Evolutionary conservation across 441 rosid genomes (phyloP), one percentile per base, ranked within the genome.

Genomic region (Breynia disticha): DNA sequence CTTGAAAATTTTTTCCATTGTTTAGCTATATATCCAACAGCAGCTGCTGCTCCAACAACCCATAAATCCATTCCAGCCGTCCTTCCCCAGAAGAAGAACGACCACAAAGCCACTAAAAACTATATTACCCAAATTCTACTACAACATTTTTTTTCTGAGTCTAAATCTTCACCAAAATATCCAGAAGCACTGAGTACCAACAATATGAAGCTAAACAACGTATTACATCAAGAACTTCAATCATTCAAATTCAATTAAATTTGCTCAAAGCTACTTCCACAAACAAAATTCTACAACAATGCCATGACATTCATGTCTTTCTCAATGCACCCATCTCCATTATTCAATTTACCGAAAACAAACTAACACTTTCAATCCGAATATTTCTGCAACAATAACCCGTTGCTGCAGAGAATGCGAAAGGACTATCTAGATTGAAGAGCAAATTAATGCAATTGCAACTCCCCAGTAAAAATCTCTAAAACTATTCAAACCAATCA

Each of bases 41-140:
- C 91, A 49, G 94, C 91, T 0, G 87, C 84, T 7, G 83, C 95
- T 52, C 72, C 87, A 57, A 80, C 66, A 56, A 80, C 64, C 91
- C 83, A 86, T 5, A 68, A 60, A 65, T 81, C 97, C 97, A 86
- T 89, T 49, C 67, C 48, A 9, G n/a, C 32, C 51, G 12, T 56
- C 60, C 68, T 53, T 55, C 51, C 20, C 42, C 20, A 5, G 14
- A 46, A 14, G 43, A 39, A 52, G 3, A 18, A 46, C 13, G n/a
- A 41, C n/a, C 44, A 41, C 13, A 9, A 41, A 41, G 44, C 44
- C 44, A 41, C 13, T 46, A 16, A 18, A 19, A 48, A 28, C 2
- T 42, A 50, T 46, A 48, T 60, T 52, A 69, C 55, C 68, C 62
- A 4, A 69, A 66, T 72, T 64, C 60, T 35, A 46, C 74, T 57